Conservation (phyloP, 495 filamentous ascomycete species). For the Xylaria telfairii region DNA sequence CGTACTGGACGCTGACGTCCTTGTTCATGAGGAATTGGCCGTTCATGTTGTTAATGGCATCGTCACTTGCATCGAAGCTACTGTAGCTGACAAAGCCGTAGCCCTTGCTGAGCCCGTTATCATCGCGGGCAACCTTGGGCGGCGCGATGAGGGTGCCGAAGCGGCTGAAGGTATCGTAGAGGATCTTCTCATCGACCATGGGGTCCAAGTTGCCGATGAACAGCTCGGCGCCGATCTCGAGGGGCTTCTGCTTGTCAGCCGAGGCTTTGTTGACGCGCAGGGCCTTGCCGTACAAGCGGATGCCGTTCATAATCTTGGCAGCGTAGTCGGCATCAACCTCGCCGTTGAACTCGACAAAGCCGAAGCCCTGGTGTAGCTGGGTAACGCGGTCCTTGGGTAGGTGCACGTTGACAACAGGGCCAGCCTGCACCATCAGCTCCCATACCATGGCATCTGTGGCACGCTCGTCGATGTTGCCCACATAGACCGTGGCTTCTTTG, state of each 20-base stretch:
- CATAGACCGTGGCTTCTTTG: slow-evolving; percentile 97
- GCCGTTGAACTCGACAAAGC: slow-evolving; percentile 96
- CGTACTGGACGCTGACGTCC: slow-evolving; percentile 93
- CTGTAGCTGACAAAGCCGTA: slow-evolving; percentile 97
- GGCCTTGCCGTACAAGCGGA: slow-evolving; percentile 90
- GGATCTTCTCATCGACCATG: slow-evolving; percentile 92
- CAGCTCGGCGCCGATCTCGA: slow-evolving; percentile 95
- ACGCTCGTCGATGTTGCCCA: slow-evolving; percentile 97
- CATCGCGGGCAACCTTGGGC: slow-evolving; percentile 94
- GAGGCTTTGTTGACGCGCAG: slow-evolving; percentile 91
- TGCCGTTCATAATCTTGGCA: slow-evolving; percentile 93
- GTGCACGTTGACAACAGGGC: slow-evolving; percentile 96
- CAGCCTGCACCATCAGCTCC: slow-evolving; percentile 97
- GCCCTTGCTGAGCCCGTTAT: slow-evolving; percentile 88
- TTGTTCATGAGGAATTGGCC: slow-evolving; percentile 98
- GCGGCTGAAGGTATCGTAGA: slow-evolving; percentile 96
- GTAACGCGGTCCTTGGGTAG: slow-evolving; percentile 97
- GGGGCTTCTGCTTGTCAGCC: slow-evolving; percentile 95
- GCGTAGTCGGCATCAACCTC: slow-evolving; percentile 98
- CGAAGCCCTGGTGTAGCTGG: slow-evolving; percentile 95
- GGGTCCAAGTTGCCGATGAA: slow-evolving; percentile 96
- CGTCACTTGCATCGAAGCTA: slow-evolving; percentile 93
- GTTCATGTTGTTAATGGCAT: slow-evolving; percentile 91
- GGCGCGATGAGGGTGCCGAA: slow-evolving; percentile 85
- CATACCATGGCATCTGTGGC: slow-evolving; percentile 88